phyloP scores from a whole-genome alignment of 352 stramenopile genomes.

The Phytopythium helicoides region DNA sequence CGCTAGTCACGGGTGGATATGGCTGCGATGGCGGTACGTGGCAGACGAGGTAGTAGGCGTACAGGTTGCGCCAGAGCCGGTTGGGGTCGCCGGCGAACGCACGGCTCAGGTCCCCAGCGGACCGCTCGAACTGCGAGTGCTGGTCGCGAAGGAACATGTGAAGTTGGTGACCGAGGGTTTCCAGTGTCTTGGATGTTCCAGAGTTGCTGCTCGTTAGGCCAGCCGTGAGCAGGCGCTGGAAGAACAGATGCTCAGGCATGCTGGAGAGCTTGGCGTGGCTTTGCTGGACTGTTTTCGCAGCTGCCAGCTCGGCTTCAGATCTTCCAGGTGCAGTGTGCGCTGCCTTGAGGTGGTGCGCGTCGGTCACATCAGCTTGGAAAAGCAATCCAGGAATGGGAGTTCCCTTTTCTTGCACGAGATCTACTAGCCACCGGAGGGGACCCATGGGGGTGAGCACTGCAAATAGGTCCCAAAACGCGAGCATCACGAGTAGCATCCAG shows the following conservation, averaged over 20 bases:
- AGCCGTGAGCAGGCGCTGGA: constrained; percentile 15
- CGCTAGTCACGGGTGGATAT: constrained; percentile 25
- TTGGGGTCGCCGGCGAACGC: constrained; percentile 30
- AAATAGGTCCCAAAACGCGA: constrained; percentile 97
- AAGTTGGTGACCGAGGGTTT: constrained; percentile 32
- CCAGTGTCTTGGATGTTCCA: constrained; percentile 2
- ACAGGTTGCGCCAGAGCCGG: constrained; percentile 44
- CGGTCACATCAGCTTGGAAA: constrained; percentile 89
- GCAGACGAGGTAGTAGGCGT: constrained; percentile 39
- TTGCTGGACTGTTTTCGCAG: constrained; percentile 3
- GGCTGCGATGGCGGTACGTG: constrained; percentile 22
- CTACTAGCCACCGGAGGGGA: constrained; percentile 91
- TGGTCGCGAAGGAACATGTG: constrained; percentile 44
- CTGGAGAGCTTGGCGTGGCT: constrained; percentile 13
- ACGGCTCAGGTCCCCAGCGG: constrained; percentile 23
- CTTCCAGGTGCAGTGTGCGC: not conserved
- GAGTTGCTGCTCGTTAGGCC: not conserved
- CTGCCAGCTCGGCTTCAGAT: not conserved
- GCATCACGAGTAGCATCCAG: constrained; percentile 89
- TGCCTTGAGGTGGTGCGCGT: constrained; percentile 27
- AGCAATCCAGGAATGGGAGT: constrained; percentile 90
- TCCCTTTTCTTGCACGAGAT: constrained; percentile 90
- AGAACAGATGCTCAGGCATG: constrained; percentile 18
- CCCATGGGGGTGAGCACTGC: constrained; percentile 95
- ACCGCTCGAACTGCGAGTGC: constrained; percentile 25